Evolutionary conservation across 306 rosid genomes (phyloP), one percentile per base, ranked within the genome.

Genomic region (Crotalaria pallida): DNA sequence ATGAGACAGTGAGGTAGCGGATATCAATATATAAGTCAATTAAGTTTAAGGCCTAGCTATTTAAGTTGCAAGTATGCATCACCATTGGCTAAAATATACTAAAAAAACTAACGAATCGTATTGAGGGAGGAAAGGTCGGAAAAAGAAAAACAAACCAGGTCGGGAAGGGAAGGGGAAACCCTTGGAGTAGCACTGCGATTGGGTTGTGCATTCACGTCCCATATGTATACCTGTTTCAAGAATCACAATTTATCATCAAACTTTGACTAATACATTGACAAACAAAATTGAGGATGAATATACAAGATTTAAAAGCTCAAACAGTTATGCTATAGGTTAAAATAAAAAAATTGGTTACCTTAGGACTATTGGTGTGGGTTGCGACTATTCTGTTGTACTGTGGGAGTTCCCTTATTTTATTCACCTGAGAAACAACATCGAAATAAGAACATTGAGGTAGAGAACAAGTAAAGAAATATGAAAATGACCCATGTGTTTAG

Each of bases 151-250:
- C 69, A 71, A 79, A 95, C 99, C 96, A 95, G 77, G 88, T 95
- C 97, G 15, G 99, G 97, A 45, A 81, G 87, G 24, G 99, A 95
- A 80, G 84, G 73, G 49, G 96, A 65, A 81, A 91, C 96, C 47
- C 96, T 96, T 55, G 80, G 66, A 60, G 82, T 87, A 19, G 96
- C 96, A 69, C 86, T 92, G 27, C 99, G 96, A 47, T 95, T 91
- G 58, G 99, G 88, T 69, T 95, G 99, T 40, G 89, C 73, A 61
- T 89, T 97, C 63, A 95, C 89, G 75, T 91, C 90, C 99, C 99
- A 95, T 65, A 95, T 87, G 2, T 86, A 79, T 31, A 95, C 97
- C 99, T 95, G 84, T 69, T 69, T 51, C 6, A 33, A 17, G n/a
- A n/a, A n/a, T n/a, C 19, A 40, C 7, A 63, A 40, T 31, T 38